Evolutionary conservation across 129 eudicot genomes (phyloP), one percentile per base, ranked within the genome.

Genomic region (Helichrysum umbraculigerum): DNA sequence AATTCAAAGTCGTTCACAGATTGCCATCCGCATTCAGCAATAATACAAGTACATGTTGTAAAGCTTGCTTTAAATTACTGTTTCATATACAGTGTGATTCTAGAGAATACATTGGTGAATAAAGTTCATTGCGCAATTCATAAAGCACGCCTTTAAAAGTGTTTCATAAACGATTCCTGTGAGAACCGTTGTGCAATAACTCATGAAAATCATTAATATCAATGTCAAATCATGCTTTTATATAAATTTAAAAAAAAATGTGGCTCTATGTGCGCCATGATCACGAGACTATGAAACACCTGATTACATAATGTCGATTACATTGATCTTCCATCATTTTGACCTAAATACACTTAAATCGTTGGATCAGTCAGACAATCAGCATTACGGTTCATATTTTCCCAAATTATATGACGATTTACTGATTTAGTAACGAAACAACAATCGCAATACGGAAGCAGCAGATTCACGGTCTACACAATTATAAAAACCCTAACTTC

Each of bases 341-440:
- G 72, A 62, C 15, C 63, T 47, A 51, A 44, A 30, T 78, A 47
- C 35, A 60, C 63, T 11, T 42, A 19, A 67, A 47, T 52, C 37
- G n/a, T 37, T 77, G 37, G 56, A 32, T 57, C 75, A 56, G 57
- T 37, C 60, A 58, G 74, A 39, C 75, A 56, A 68, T 37, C 60
- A 58, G 74, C 74, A 54, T 67, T n/a, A 54, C 39, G 16, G 54
- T 32, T 21, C 72, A 39, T n/a, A 69, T 69, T 2, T 19, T 34
- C 19, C 61, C 69, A 57, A 29, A 68, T 68, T 57, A 69, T 57
- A 78, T 14, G 41, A 5, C 66, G n/a, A 20, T 60, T 68, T n/a
- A n/a, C n/a, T n/a, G n/a, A n/a, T n/a, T 61, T 12, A 42, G 82
- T 44, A 61, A 62, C 30, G 47, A 39, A 78, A 4, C 52, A 71